phyloP scores from a whole-genome alignment of 805 yeast species.

The Vanderwaltozyma tropicalis region DNA sequence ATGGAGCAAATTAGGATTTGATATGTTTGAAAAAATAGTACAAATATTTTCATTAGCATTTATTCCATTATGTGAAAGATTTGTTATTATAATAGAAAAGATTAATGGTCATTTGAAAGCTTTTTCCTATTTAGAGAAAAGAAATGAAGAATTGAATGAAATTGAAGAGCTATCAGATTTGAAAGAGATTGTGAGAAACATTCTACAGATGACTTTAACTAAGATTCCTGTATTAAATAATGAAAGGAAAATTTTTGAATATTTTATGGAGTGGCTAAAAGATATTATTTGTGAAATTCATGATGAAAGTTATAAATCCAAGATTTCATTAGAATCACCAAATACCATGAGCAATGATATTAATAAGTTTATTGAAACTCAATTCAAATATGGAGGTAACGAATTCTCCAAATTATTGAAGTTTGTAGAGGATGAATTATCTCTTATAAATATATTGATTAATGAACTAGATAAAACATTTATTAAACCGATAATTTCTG shows the following conservation, averaged over 20 bases:
- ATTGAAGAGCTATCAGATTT: background rate
- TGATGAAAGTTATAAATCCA: conserved; percentile 1
- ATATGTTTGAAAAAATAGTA: conserved; percentile 40
- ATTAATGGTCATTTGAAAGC: conserved; percentile 5
- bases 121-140: background rate
- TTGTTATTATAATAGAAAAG: conserved; percentile 31
- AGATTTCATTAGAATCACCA: background rate
- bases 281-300: conserved; percentile 2
- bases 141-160: background rate
- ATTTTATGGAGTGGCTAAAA: conserved; percentile 7
- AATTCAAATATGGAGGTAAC: background rate
- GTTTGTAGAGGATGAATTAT: background rate
- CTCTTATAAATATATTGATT: background rate
- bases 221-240: background rate
- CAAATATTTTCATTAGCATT: conserved; percentile 39
- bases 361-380: background rate
- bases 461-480: no score
- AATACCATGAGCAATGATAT: background rate
- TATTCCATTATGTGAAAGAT: conserved; percentile 46
- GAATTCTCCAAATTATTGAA: background rate
- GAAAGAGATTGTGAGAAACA: background rate
- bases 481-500: no score
- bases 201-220: background rate
- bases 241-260: conserved; percentile 4
- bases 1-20: conserved; percentile 42